A percentile compares a stretch with the other conserved stretches of the same genome.
These are phyloP conservation scores for Grosmannia serpens DNA, from an alignment of 2,329 filamentous ascomycete genomes.

Conservation along the genomic window DNA sequence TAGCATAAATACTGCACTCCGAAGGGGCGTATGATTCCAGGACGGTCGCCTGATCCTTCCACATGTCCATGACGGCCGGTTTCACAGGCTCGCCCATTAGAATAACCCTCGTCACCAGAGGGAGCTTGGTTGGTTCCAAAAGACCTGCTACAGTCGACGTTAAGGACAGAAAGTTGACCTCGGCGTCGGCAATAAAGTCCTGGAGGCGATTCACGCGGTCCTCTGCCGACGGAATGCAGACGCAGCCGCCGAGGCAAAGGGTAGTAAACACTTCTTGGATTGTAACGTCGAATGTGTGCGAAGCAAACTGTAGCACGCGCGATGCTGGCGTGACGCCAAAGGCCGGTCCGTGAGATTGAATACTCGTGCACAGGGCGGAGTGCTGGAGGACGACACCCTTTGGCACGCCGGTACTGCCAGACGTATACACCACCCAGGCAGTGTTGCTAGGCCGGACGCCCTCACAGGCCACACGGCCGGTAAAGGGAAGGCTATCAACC, in stretches of 20 bases:
- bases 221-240: constrained; percentile 23
- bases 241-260: constrained; percentile 43
- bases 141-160: not conserved
- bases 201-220: not conserved
- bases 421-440: constrained; percentile 51
- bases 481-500: constrained; percentile 6
- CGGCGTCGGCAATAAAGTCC: not conserved
- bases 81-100: not conserved
- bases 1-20: not conserved
- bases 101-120: not conserved
- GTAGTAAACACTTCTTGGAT: constrained; percentile 43
- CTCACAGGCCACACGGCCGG: too few species aligned
- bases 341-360: constrained; percentile 36
- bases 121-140: not conserved
- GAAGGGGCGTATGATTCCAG: not conserved
- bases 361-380: constrained; percentile 41
- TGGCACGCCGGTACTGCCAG: constrained; percentile 42
- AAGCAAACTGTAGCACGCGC: constrained; percentile 47
- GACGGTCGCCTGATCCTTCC: not conserved
- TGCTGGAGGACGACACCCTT: constrained; percentile 55
- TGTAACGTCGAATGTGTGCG: constrained; percentile 42
- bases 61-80: not conserved
- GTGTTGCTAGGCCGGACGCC: constrained; percentile 21
- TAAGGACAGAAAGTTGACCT: not conserved
- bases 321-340: constrained; percentile 39